These are phyloP conservation scores for Amaranthus tricolor DNA, from an alignment of 179 eudicot genomes.

Conservation along the genomic window DNA sequence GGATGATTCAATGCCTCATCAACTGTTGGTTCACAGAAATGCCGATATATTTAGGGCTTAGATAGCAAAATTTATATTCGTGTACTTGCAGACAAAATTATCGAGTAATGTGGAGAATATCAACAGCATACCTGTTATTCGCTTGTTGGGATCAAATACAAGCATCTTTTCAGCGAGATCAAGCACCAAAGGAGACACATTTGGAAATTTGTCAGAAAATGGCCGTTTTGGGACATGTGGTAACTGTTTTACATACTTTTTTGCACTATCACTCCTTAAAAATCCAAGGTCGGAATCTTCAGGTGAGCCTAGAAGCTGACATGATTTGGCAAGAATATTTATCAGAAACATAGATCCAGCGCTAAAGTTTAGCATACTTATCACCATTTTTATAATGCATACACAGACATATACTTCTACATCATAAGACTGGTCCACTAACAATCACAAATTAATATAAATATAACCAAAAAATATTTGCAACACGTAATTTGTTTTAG, in stretches of 20 bases:
- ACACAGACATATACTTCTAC: background rate
- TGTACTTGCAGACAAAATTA: background rate
- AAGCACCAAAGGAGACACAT: slow-evolving; percentile 61
- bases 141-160: slow-evolving; percentile 86
- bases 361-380: too few relatives aligned
- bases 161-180: slow-evolving; percentile 92
- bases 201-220: slow-evolving; percentile 62
- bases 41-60: background rate
- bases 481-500: background rate
- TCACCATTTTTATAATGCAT: background rate
- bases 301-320: slow-evolving; percentile 82
- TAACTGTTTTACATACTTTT: slow-evolving; percentile 71
- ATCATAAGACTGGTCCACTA: background rate
- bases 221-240: slow-evolving; percentile 57
- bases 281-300: slow-evolving; percentile 84
- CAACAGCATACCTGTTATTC: slow-evolving; percentile 68
- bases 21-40: slow-evolving; percentile 36
- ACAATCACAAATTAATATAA: background rate
- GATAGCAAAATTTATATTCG: background rate
- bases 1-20: slow-evolving; percentile 95
- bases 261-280: slow-evolving; percentile 77
- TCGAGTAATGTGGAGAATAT: background rate
- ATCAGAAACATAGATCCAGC: background rate
- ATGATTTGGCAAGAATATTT: background rate
- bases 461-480: background rate